Conservation (phyloP, 176 grass and related monocot genomes). For the Carex myosuroides region DNA sequence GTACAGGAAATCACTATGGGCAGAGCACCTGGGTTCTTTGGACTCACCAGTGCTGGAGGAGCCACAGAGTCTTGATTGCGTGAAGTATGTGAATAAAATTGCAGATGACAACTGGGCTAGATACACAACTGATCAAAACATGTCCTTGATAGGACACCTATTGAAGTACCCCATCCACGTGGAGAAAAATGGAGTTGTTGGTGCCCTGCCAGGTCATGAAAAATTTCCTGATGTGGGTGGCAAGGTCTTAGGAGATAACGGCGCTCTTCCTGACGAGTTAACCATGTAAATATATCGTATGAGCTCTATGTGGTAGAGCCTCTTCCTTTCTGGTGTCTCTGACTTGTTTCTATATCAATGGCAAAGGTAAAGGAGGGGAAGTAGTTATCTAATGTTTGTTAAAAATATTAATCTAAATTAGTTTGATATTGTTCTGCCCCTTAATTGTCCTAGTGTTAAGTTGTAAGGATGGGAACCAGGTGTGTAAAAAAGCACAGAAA, state of each 20-base stretch:
- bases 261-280: slow-evolving; percentile 25
- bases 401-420: not conserved
- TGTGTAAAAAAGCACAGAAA: not conserved
- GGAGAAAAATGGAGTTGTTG: slow-evolving; percentile 21
- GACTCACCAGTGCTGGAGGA: slow-evolving; percentile 14
- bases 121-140: slow-evolving; percentile 7
- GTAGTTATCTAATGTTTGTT: not conserved
- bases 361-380: not conserved
- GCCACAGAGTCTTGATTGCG: slow-evolving; percentile 23
- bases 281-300: slow-evolving; percentile 18
- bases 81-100: slow-evolving; percentile 30
- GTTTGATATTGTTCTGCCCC: not conserved
- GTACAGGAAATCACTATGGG: slow-evolving; percentile 41
- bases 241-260: slow-evolving; percentile 25
- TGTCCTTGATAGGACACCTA: slow-evolving; percentile 22
- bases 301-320: not conserved
- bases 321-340: not conserved
- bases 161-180: slow-evolving; percentile 33
- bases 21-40: slow-evolving; percentile 29
- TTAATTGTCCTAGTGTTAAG: not conserved
- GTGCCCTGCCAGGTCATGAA: slow-evolving; percentile 11
- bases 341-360: not conserved
- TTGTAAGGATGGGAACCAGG: not conserved
- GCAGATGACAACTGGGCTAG: slow-evolving; percentile 29
- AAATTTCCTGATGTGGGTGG: slow-evolving; percentile 38